These are phyloP conservation scores for Hypholoma fasciculare DNA, from an alignment of 768 basidiomycete species.

Conservation along the genomic window DNA sequence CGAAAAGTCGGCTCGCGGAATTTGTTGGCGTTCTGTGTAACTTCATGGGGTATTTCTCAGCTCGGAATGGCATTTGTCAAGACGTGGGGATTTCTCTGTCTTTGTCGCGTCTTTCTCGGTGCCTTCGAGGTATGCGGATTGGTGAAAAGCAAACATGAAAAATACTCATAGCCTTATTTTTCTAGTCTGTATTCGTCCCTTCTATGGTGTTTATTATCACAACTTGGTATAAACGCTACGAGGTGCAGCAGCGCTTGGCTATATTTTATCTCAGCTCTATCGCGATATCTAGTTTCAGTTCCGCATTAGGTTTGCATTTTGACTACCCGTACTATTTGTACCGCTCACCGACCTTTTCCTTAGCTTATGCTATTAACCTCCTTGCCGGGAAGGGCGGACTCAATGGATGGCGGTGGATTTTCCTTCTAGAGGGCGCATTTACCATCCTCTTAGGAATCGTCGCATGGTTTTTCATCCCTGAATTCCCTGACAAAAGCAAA, in stretches of 20 bases:
- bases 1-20: constrained; percentile 24
- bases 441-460: constrained; percentile 30
- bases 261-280: constrained; percentile 22
- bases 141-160: neutral
- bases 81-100: constrained; percentile 27
- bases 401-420: constrained; percentile 39
- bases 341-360: constrained; percentile 17
- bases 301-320: constrained; percentile 18
- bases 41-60: constrained; percentile 30
- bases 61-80: constrained; percentile 33
- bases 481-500: constrained; percentile 34
- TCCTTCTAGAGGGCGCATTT: constrained; percentile 32
- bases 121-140: constrained; percentile 26
- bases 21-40: constrained; percentile 27
- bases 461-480: constrained; percentile 30
- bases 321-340: constrained; percentile 18
- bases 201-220: constrained; percentile 20
- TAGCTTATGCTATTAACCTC: constrained; percentile 28
- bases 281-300: constrained; percentile 14
- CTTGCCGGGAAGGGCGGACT: constrained; percentile 27
- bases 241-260: constrained; percentile 23
- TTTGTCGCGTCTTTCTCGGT: constrained; percentile 28
- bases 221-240: constrained; percentile 24
- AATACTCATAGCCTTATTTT: neutral
- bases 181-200: constrained; percentile 17